phyloP scores from a whole-genome alignment of 2,329 filamentous ascomycete genomes.

The Triangularia verruculosa region DNA sequence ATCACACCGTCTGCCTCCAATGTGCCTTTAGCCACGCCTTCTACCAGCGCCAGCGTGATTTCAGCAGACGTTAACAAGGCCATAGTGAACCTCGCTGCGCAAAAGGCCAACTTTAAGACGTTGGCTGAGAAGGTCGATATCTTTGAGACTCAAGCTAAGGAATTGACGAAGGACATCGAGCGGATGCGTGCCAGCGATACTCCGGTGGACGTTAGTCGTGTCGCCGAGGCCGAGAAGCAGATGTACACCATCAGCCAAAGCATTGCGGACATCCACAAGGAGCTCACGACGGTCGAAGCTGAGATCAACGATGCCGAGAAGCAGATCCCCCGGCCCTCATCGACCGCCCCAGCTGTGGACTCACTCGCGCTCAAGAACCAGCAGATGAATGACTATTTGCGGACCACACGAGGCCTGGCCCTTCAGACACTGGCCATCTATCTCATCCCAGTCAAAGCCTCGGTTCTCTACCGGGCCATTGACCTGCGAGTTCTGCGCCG shows the following conservation, averaged over 20 bases:
- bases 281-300: conserved; percentile 37
- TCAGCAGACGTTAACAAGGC: conserved; percentile 18
- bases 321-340: conserved; percentile 5
- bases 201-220: conserved; percentile 15
- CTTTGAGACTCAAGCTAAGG: conserved; percentile 33
- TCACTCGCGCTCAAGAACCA: conserved; percentile 26
- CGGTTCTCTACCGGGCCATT: conserved; percentile 53
- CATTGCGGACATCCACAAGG: conserved; percentile 35
- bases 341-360: conserved; percentile 5
- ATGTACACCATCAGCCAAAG: conserved; percentile 32
- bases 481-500: conserved; percentile 55
- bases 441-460: conserved; percentile 58
- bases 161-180: conserved; percentile 33
- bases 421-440: conserved; percentile 55
- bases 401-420: conserved; percentile 55
- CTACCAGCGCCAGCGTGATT: conserved; percentile 4
- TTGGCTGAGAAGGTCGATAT: conserved; percentile 34
- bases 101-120: conserved; percentile 35
- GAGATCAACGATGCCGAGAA: conserved; percentile 38
- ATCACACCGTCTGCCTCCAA: background rate
- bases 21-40: conserved; percentile 5
- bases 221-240: conserved; percentile 31
- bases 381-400: conserved; percentile 51
- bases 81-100: conserved; percentile 28
- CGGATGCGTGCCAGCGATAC: conserved; percentile 28